These are phyloP conservation scores for Glebionis coronaria DNA, from an alignment of 129 eudicot species.

Conservation along the genomic window DNA sequence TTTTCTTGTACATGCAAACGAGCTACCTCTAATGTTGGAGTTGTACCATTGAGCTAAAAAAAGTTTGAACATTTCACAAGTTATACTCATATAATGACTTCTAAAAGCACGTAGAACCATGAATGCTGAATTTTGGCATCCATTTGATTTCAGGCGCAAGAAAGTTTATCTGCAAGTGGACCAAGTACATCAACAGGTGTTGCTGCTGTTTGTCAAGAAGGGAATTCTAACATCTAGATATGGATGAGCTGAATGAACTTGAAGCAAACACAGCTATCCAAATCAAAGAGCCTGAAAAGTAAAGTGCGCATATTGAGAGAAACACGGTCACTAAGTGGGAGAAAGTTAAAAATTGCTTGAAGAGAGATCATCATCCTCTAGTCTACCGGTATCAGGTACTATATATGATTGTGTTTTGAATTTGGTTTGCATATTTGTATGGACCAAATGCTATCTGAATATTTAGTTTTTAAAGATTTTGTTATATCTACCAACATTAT, in stretches of 20 bases:
- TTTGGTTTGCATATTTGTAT: slow-evolving; percentile 15
- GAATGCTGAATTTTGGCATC: neutral
- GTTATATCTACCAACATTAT: neutral
- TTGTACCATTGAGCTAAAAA: neutral
- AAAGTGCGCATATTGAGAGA: neutral
- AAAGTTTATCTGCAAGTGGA: slow-evolving; percentile 23
- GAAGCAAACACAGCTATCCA: slow-evolving; percentile 65
- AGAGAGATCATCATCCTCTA: slow-evolving; percentile 12
- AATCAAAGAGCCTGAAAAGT: slow-evolving; percentile 43
- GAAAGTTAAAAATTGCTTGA: neutral
- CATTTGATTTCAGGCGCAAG: slow-evolving; percentile 38
- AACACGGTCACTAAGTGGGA: neutral
- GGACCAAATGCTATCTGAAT: neutral
- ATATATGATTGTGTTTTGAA: slow-evolving; percentile 22
- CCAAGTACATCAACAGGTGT: slow-evolving; percentile 38
- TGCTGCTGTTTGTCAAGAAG: slow-evolving; percentile 7
- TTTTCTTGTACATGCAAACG: too few species aligned
- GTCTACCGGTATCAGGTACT: neutral
- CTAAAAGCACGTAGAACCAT: neutral
- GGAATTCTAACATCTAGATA: slow-evolving; percentile 32
- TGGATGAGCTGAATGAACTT: slow-evolving; percentile 65
- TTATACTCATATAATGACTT: neutral
- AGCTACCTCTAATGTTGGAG: too few species aligned
- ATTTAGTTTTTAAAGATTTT: neutral
- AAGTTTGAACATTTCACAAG: neutral